A percentile compares a stretch with the other conserved stretches of the same genome.
Conservation (phyloP, 2,329 filamentous ascomycete genomes). For the Phaeosphaeria sp. region DNA sequence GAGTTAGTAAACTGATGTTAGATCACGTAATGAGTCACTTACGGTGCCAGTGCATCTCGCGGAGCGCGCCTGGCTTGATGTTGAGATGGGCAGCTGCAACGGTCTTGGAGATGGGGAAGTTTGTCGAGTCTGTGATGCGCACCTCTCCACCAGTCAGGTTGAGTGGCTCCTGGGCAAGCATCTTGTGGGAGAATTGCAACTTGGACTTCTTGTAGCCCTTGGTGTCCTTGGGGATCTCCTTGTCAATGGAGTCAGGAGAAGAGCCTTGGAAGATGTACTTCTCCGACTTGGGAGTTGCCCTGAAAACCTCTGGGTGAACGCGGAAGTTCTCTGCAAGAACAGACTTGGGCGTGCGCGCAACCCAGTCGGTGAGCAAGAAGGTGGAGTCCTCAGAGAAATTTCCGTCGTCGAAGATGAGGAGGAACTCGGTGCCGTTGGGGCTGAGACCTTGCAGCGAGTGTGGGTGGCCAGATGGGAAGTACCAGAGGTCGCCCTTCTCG, state of each 20-base stretch:
- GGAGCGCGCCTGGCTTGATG: conserved; percentile 74
- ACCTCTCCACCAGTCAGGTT: conserved; percentile 73
- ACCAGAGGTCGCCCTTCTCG: conserved; percentile 79
- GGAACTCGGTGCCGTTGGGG: conserved; percentile 69
- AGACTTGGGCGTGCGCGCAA: conserved; percentile 74
- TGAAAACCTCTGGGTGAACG: conserved; percentile 73
- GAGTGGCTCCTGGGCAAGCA: conserved; percentile 73
- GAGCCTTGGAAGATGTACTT: conserved; percentile 82
- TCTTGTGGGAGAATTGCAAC: conserved; percentile 72
- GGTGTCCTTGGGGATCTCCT: conserved; percentile 66
- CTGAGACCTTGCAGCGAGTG: conserved; percentile 78
- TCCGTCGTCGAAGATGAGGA: conserved; percentile 68
- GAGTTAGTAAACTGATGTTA: not conserved
- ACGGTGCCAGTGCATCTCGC: conserved; percentile 84
- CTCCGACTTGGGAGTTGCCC: conserved; percentile 68
- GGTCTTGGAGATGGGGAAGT: conserved; percentile 76
- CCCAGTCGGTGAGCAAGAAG: conserved; percentile 76
- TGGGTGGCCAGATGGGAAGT: conserved; percentile 78
- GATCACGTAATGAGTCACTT: conserved; percentile 4
- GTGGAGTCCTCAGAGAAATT: conserved; percentile 70
- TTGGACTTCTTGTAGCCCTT: conserved; percentile 71
- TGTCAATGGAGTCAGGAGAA: conserved; percentile 67
- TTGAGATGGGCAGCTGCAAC: conserved; percentile 75
- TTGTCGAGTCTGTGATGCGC: conserved; percentile 76
- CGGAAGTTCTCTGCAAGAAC: conserved; percentile 80